Evolutionary conservation across 2,329 filamentous ascomycete genomes (phyloP).

Genomic region (Paraphoma sp.): DNA sequence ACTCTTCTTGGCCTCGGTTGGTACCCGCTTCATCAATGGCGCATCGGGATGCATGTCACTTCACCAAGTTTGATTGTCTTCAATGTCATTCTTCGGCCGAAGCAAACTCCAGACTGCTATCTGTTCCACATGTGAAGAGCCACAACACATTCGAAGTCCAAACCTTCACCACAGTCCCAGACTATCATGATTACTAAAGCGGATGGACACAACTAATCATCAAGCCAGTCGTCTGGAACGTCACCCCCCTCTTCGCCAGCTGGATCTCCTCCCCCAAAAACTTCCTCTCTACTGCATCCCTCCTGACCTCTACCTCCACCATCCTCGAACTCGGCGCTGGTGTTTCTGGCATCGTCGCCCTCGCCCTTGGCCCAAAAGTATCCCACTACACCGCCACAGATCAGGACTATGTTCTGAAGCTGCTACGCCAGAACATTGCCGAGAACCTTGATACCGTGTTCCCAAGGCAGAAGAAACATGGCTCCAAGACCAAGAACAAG

Average conservation of each 20-base stretch:
- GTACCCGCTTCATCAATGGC: neutral
- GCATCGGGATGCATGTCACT: neutral
- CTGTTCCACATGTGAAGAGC: neutral
- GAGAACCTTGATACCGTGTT: constrained; percentile 58
- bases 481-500: constrained; percentile 26
- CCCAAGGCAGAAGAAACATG: constrained; percentile 48
- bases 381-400: constrained; percentile 80
- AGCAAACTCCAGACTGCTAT: neutral
- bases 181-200: neutral
- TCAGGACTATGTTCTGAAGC: constrained; percentile 80
- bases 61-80: neutral
- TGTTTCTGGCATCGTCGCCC: constrained; percentile 79
- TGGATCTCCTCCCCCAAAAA: constrained; percentile 75
- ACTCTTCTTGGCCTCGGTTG: constrained; percentile 32
- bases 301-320: constrained; percentile 63
- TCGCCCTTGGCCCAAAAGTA: constrained; percentile 69
- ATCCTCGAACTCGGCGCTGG: constrained; percentile 89
- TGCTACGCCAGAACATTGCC: constrained; percentile 77
- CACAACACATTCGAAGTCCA: neutral
- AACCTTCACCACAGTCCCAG: neutral
- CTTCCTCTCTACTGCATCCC: constrained; percentile 63
- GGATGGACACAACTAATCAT: neutral
- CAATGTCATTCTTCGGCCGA: neutral
- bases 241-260: constrained; percentile 80
- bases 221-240: constrained; percentile 81